Evolutionary conservation across 2,329 filamentous ascomycete species (phyloP), one percentile per base, ranked within the genome.

Genomic region (Aureobasidium sp.): DNA sequence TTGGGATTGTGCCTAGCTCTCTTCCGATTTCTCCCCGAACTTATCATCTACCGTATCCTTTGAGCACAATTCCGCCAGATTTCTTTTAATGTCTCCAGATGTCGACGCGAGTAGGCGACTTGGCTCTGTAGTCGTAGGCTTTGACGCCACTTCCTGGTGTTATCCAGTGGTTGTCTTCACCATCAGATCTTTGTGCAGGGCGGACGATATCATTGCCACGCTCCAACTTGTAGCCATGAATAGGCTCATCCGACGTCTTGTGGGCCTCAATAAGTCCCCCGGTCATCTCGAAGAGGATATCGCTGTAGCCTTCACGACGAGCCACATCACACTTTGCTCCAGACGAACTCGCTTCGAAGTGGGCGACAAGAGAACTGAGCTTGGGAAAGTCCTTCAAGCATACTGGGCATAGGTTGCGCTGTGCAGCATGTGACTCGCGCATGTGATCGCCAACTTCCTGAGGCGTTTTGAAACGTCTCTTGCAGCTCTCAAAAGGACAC

Each of bases 401-500:
- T 6, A 62, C 66, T 0, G 76, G 73, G 64, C 77, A 79, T 29
- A 70, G 70, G 63, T 72, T 72, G 26, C 69, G 67, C 1, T 65
- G 69, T 29, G 72, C 68, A 20, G 72, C 70, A 63, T 79, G 77
- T 1, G 67, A 66, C 5, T 63, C 53, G n/a, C 69, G 66, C 62
- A 78, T 72, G 66, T 78, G 77, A 0, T 56, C 59, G 44, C 70
- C 69, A 9, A 78, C 69, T 7, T 76, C 72, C 51, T 26, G 41
- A 29, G 63, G 64, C 15, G 63, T 69, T 1, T 63, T 61, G 59
- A 72, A 74, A 37, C 72, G 70, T 37, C 69, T 48, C 13, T 74
- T 72, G 78, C 85, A 87, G 3, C 70, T 66, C 1, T 66, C 65
- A 61, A 81, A 78, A 0, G 84, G 85, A 61, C 85, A 88, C 60